Base-by-base conservation (phyloP, 768 basidiomycete species). In the Podaxis sp. region DNA sequence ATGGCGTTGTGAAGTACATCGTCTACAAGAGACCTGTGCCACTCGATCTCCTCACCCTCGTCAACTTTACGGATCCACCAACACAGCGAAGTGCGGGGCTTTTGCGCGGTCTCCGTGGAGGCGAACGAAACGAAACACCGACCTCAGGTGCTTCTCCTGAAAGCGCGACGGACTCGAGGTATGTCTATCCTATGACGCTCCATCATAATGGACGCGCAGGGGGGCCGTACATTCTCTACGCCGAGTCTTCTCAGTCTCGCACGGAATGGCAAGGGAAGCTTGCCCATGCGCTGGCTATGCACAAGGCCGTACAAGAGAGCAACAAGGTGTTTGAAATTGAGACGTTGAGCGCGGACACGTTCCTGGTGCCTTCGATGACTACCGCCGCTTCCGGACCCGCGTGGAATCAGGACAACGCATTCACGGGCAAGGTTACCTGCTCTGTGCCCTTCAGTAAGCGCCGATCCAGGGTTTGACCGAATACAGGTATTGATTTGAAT, bases 301-400 rank as follows among this genome's bases (percentile, higher is more conserved):
- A 95, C 23, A 87, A 85, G 67, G 89, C 91, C 38, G 93, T 95
- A 18, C 90, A 95, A 66, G 95, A 98, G 66, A 86, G 88, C 32
- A 94, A 93, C 73, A 94, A 93, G 75, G 92, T 94, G n/a, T 97
- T 98, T 67, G 95, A 95, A 74, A 82, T 94, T 64, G 92, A 93
- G 68, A 91, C 89, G 2, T 80, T 97, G 44, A 95, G 94, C 69
- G 79, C 83, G 18, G 91, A 95, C 66, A 94, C 93, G 0, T 97
- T 97, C 79, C 76, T 86, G 58, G 81, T 92, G 0, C 89, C 91
- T 0, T 81, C 85, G 0, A 74, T 86, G 61, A 76, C 79, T 14
- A 75, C 78, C 28, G 77, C 74, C n/a, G 70, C 76, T 0, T 67
- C 69, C 36, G 66, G 78, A 11, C 76, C 87, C 5, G 79, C 83